Evolutionary conservation across 371 early-diverging fungal genomes (phyloP), one percentile per base, ranked within the genome.

Genomic region (Haplosporangium sp.): DNA sequence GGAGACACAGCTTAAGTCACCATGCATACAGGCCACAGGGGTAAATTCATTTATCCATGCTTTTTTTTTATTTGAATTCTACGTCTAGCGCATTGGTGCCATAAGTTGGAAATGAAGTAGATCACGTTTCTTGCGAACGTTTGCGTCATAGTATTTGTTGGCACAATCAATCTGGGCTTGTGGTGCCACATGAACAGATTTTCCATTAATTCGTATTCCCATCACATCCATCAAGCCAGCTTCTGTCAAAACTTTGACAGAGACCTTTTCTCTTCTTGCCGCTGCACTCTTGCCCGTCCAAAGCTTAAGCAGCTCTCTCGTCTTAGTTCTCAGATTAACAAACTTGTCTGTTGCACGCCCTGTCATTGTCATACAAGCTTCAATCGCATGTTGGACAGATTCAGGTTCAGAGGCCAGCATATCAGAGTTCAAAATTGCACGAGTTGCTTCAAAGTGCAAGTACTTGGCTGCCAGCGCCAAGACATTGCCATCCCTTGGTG

Each of bases 301-400:
- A 4, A 81, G 60, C 67, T 81, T 81, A 38, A 81, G 75, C 9
- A 74, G 59, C 69, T 81, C 81, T 1, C 81, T 67, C 9, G 81
- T 81, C 66, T 81, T 81, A 8, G 81, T 74, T 52, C 81, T 59
- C 50, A 81, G 53, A 45, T 81, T 81, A 19, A 81, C 81, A 69
- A 81, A 81, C 75, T 74, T 81, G 69, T 81, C 81, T 17, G 81
- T 81, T 9, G 67, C 58, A 40, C 81, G 81, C 2, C 81, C 81
- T 42, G 81, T 81, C 81, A 81, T 81, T 50, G 72, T 81, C 81
- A 81, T 81, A 37, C 81, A 81, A 1, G 81, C 44, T 39, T 81
- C 81, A 20, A 75, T 67, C 3, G 81, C 81, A 10, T 67, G 71
- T 17, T 81, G 72, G 47, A 81, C 75, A 34, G 81, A 81, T 17